Evolutionary conservation across 2,329 filamentous ascomycete genomes (phyloP).

Genomic region (Fonsecaea pedrosoi): DNA sequence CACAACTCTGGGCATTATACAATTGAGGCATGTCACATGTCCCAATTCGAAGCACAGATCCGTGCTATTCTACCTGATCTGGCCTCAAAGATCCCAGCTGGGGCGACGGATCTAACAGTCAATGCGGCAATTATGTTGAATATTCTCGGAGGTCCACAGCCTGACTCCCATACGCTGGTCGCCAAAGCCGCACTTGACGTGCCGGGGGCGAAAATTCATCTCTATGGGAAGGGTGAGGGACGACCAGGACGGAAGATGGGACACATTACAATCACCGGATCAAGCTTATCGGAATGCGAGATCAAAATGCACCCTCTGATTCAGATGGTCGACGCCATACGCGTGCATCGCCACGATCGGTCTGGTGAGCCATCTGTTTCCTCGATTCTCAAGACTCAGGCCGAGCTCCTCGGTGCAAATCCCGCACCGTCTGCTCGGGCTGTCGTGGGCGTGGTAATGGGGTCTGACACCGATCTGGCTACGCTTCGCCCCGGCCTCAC

Average conservation of each 20-base stretch:
- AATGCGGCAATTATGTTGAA: constrained; percentile 61
- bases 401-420: constrained; percentile 30
- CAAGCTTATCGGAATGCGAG: constrained; percentile 71
- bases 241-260: constrained; percentile 93
- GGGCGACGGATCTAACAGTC: constrained; percentile 54
- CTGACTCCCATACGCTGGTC: constrained; percentile 66
- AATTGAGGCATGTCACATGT: constrained; percentile 87
- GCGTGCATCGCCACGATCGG: constrained; percentile 63
- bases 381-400: constrained; percentile 30
- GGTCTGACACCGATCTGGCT: constrained; percentile 51
- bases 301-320: constrained; percentile 73
- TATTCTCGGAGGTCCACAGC: constrained; percentile 64
- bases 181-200: constrained; percentile 63
- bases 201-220: constrained; percentile 72
- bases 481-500: constrained; percentile 43
- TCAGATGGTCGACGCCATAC: constrained; percentile 79
- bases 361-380: constrained; percentile 38
- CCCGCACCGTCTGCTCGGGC: constrained; percentile 40
- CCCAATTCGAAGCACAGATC: constrained; percentile 91
- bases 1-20: constrained; percentile 97
- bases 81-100: constrained; percentile 66
- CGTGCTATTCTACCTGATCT: constrained; percentile 70
- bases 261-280: constrained; percentile 82
- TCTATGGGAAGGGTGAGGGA: constrained; percentile 87
- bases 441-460: constrained; percentile 56